Percentiles rank a stretch among this genome's conserved stretches.
phyloP scores from a whole-genome alignment of 140 eudicot species.

The Ambrosia hybrid region DNA sequence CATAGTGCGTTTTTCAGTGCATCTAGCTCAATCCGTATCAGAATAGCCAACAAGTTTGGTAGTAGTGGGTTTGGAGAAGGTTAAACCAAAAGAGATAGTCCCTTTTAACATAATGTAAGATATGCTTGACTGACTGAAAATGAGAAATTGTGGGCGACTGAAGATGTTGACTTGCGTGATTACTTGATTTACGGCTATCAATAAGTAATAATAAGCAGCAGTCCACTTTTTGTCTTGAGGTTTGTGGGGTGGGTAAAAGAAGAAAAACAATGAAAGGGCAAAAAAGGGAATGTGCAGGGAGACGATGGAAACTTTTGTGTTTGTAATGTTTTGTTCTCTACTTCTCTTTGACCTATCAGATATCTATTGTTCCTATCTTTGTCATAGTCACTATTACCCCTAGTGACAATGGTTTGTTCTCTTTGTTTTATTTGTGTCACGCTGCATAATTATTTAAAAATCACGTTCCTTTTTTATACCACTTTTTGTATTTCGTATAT shows the following conservation, averaged over 20 bases:
- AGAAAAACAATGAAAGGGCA: constrained; percentile 8
- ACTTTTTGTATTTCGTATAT: background rate
- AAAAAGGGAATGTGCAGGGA: constrained; percentile 12
- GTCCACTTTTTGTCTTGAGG: constrained; percentile 1
- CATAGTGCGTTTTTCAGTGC: too few relatives aligned
- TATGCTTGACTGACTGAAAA: too few relatives aligned
- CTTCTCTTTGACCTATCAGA: constrained; percentile 16
- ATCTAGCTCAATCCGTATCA: too few relatives aligned
- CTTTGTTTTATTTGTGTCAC: constrained; percentile 25
- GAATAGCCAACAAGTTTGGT: too few relatives aligned
- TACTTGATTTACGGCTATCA: too few relatives aligned
- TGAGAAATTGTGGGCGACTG: too few relatives aligned
- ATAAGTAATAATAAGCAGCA: too few relatives aligned
- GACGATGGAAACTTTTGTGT: constrained; percentile 21
- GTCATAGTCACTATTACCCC: constrained; percentile 25
- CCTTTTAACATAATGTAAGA: too few relatives aligned
- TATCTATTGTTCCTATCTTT: constrained; percentile 24
- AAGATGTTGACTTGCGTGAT: too few relatives aligned
- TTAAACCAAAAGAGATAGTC: too few relatives aligned
- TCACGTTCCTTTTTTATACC: background rate
- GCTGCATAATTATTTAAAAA: background rate
- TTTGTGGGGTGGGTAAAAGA: constrained; percentile 11
- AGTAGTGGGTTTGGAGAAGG: too few relatives aligned
- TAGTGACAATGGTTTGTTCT: too few relatives aligned
- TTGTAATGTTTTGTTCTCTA: constrained; percentile 13